Percentiles rank a stretch among this genome's conserved stretches.
Conservation (phyloP, 116 monocot species). For the Papilionanthe hybrid region DNA sequence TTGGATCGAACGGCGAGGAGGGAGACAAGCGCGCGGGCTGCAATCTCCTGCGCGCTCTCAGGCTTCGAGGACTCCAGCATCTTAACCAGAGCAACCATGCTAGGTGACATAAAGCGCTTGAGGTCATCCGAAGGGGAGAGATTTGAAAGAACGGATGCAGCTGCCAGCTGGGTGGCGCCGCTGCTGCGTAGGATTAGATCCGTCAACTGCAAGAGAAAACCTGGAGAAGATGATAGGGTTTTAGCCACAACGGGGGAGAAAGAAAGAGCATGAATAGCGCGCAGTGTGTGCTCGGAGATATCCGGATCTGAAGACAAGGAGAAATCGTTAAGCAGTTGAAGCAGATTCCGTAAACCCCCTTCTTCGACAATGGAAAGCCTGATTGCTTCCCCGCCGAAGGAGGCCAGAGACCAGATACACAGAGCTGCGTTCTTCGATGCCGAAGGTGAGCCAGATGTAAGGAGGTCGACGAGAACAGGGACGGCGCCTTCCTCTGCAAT, state of each 20-base stretch:
- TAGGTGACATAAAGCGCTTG: constrained; percentile 45
- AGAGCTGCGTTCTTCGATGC: constrained; percentile 41
- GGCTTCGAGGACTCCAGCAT: constrained; percentile 65
- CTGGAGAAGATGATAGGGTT: constrained; percentile 20
- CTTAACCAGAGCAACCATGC: constrained; percentile 56
- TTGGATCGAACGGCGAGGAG: constrained; percentile 43
- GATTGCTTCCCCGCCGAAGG: constrained; percentile 34
- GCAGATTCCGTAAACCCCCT: constrained; percentile 35
- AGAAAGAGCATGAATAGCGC: constrained; percentile 54
- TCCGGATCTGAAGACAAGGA: constrained; percentile 26
- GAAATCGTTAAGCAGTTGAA: constrained; percentile 28
- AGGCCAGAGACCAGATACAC: constrained; percentile 53
- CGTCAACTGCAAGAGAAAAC: constrained; percentile 37
- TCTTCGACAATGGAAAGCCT: constrained; percentile 30
- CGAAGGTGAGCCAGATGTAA: constrained; percentile 19
- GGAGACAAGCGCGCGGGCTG: constrained; percentile 36
- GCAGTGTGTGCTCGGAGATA: constrained; percentile 36
- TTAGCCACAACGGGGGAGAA: constrained; percentile 25
- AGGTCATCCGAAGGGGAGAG: constrained; percentile 47
- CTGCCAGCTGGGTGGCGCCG: constrained; percentile 28
- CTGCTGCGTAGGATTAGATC: constrained; percentile 42
- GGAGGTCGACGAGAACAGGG: constrained; percentile 44
- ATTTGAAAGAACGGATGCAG: constrained; percentile 31
- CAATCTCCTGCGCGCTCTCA: constrained; percentile 50
- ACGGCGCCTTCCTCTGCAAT: constrained; percentile 75